Base-by-base conservation (phyloP, 768 basidiomycete genomes). In the Lentinula raphanica region DNA sequence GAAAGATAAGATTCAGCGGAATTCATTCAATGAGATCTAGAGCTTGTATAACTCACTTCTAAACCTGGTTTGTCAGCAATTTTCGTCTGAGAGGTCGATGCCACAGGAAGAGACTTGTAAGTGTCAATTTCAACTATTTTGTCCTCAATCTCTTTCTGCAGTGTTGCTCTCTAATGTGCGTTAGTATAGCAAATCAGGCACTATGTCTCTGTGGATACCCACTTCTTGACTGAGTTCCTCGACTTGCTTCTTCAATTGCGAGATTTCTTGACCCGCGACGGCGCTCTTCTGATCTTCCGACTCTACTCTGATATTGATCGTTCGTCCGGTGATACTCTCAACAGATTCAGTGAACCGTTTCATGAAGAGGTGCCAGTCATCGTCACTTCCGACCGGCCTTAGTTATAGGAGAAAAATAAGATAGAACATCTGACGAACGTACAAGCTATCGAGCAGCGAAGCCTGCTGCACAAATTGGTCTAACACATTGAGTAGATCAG, bases 151-250 rank as follows among this genome's bases (percentile, higher is more conserved):
- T 86, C 77, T 40, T 78, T 76, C 23, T 76, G 76, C 25, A 90
- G 69, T 32, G 74, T 70, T 2, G 72, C 74, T 29, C 82, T 74
- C 87, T 88, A 59, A 31, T 17, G 32, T 9, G 36, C 28, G 27
- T 56, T 48, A 57, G 31, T 64, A 35, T 38, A 25, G 32, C 45
- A 45, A 23, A 19, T 23, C 54, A 48, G 49, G 1, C 13, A 48
- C 19, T 23, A 21, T 4, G 44, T n/a, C n/a, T n/a, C n/a, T 5
- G 11, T 44, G 19, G n/a, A 44, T 44, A 38, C n/a, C 44, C 62
- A 88, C 88, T 80, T 92, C 88, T 49, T 81, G 80, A 40, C 71
- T 82, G 3, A 92, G 77, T 53, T 83, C 77, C 31, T 88, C 85
- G 0, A 90, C 79, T 65, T 82, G 79, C 8, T 65, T 67, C 11